These are phyloP conservation scores for Oxytropis ochrocephala DNA, from an alignment of 306 rosid genomes.

Conservation along the genomic window DNA sequence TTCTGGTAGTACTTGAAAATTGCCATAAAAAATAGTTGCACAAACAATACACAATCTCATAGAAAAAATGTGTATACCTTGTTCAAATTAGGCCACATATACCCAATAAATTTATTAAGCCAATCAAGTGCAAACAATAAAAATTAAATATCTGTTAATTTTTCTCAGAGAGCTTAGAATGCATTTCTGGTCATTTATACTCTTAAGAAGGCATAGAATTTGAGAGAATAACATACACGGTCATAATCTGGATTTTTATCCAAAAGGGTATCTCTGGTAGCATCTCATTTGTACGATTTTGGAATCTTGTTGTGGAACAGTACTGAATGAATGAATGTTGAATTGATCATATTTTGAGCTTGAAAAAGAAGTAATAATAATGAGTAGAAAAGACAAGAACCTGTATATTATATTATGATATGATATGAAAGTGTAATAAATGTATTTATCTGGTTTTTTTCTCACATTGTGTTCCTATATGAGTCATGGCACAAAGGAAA, in stretches of 20 bases:
- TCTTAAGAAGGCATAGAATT: background rate
- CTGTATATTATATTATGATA: no score
- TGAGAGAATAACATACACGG: slow-evolving; percentile 50
- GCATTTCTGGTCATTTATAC: background rate
- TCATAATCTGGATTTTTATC: slow-evolving; percentile 83
- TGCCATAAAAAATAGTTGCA: background rate
- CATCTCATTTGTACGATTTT: slow-evolving; percentile 43
- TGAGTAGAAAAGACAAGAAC: no score
- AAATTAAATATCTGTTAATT: background rate
- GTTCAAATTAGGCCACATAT: slow-evolving; percentile 85
- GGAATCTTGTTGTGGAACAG: no score
- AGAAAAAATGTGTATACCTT: slow-evolving; percentile 44
- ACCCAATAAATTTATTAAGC: slow-evolving; percentile 66
- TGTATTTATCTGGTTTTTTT: no score
- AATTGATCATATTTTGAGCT: no score
- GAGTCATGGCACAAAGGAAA: no score
- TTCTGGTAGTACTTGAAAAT: background rate
- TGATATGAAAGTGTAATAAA: no score
- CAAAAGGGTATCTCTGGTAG: slow-evolving; percentile 75
- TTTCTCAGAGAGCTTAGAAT: background rate
- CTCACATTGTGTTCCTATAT: no score
- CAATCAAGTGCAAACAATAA: slow-evolving; percentile 64
- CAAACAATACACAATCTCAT: background rate
- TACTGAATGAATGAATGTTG: no score
- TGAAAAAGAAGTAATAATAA: no score